phyloP scores from a whole-genome alignment of 2,329 filamentous ascomycete genomes.

The Elsinoe arachidis region DNA sequence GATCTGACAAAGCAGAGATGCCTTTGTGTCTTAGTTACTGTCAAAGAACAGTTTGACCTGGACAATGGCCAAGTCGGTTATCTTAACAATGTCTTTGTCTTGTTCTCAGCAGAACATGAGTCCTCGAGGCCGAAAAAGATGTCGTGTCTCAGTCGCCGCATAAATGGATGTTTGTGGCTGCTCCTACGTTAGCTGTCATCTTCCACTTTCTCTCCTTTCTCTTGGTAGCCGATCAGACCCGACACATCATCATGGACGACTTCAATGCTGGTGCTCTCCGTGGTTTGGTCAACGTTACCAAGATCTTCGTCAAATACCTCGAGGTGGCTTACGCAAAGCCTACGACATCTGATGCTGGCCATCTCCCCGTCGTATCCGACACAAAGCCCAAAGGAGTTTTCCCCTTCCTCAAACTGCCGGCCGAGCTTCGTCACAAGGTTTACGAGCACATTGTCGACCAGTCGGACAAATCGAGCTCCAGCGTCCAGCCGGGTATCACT shows the following conservation, averaged over 20 bases:
- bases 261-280: background rate
- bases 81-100: too few species aligned
- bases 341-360: background rate
- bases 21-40: too few species aligned
- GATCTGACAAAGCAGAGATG: too few species aligned
- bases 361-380: too few species aligned
- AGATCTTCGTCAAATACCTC: background rate
- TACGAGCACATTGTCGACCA: background rate
- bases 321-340: background rate
- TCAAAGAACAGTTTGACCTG: too few species aligned
- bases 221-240: background rate
- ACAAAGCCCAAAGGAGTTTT: background rate
- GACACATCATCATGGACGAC: background rate
- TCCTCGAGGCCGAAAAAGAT: too few species aligned
- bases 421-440: slow-evolving; percentile 1
- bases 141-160: too few species aligned
- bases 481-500: background rate
- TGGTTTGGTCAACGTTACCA: background rate
- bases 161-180: too few species aligned
- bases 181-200: too few species aligned
- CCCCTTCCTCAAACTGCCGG: slow-evolving; percentile 5
- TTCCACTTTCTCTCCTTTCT: background rate
- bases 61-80: too few species aligned
- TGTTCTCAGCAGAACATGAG: too few species aligned
- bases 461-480: background rate